Percentiles rank a stretch among this genome's conserved stretches.
Evolutionary conservation across 805 yeast species (phyloP).

Genomic region (Candida tammaniensis): DNA sequence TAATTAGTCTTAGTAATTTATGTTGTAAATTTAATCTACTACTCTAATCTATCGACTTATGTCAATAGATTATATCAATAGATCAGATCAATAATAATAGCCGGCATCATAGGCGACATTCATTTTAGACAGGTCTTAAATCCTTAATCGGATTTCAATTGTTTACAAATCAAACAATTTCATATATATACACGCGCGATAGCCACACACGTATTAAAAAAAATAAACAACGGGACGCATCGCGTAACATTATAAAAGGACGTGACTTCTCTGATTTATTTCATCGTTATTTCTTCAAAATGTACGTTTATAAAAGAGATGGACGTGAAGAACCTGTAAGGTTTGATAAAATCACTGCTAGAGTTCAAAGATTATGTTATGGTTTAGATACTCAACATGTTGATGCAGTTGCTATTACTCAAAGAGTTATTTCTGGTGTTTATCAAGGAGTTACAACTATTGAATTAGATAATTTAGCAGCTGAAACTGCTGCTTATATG

Average conservation of each 20-base stretch:
- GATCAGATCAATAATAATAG: too few species aligned
- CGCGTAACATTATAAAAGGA: constrained; percentile 7
- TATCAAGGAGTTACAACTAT: constrained; percentile 95
- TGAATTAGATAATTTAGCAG: constrained; percentile 68
- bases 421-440: constrained; percentile 92
- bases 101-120: too few species aligned
- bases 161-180: constrained; percentile 2
- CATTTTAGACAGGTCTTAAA: too few species aligned
- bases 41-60: too few species aligned
- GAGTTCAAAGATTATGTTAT: constrained; percentile 86
- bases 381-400: constrained; percentile 90
- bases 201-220: constrained; percentile 1
- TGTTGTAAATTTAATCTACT: too few species aligned
- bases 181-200: constrained; percentile 2
- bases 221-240: constrained; percentile 3
- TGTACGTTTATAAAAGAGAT: constrained; percentile 89
- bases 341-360: constrained; percentile 94
- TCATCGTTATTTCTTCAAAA: constrained; percentile 19
- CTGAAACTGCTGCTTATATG: constrained; percentile 97
- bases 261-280: background rate
- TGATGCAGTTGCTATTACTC: constrained; percentile 94
- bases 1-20: too few species aligned
- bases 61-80: too few species aligned
- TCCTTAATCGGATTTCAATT: too few species aligned
- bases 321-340: constrained; percentile 94